Percentiles rank a stretch among this genome's conserved stretches.
These are phyloP conservation scores for Ceratobasidium sp. DNA, from an alignment of 1,284 basidiomycete genomes.

Conservation along the genomic window DNA sequence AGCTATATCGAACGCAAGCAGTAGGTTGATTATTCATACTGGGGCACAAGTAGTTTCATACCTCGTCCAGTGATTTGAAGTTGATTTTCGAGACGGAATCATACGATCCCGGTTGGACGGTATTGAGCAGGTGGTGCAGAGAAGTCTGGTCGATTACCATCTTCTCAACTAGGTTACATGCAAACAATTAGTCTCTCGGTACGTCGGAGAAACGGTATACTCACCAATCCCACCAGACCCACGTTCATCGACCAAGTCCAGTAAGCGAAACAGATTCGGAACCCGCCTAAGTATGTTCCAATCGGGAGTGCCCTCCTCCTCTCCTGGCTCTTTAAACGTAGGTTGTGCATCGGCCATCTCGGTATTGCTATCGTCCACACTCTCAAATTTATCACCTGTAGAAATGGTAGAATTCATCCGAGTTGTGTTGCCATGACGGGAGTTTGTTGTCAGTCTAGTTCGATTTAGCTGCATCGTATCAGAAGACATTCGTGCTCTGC, in stretches of 20 bases:
- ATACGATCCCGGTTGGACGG: conserved; percentile 38
- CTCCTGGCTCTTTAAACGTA: neutral
- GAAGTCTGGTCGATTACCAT: conserved; percentile 46
- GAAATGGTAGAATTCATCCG: neutral
- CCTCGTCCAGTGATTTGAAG: conserved; percentile 39
- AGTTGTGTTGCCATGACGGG: no score
- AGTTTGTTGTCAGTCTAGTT: no score
- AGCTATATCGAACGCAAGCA: conserved; percentile 56
- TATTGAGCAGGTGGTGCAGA: conserved; percentile 36
- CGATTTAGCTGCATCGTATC: no score
- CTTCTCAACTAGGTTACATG: conserved; percentile 34
- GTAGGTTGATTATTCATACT: conserved; percentile 54
- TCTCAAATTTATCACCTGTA: neutral
- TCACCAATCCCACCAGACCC: conserved; percentile 48
- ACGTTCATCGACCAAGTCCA: conserved; percentile 49
- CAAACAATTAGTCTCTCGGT: neutral
- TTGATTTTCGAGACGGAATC: conserved; percentile 46
- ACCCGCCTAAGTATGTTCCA: conserved; percentile 57
- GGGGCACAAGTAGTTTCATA: conserved; percentile 59
- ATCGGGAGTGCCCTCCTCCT: conserved; percentile 62
- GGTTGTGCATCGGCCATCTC: conserved; percentile 26
- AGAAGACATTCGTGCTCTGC: no score
- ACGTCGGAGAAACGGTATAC: neutral
- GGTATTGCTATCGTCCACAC: conserved; percentile 2
- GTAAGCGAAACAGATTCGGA: conserved; percentile 46